A percentile compares a stretch with the other conserved stretches of the same genome.
Conservation (phyloP, 306 rosid genomes). For the Rosa lucieae region DNA sequence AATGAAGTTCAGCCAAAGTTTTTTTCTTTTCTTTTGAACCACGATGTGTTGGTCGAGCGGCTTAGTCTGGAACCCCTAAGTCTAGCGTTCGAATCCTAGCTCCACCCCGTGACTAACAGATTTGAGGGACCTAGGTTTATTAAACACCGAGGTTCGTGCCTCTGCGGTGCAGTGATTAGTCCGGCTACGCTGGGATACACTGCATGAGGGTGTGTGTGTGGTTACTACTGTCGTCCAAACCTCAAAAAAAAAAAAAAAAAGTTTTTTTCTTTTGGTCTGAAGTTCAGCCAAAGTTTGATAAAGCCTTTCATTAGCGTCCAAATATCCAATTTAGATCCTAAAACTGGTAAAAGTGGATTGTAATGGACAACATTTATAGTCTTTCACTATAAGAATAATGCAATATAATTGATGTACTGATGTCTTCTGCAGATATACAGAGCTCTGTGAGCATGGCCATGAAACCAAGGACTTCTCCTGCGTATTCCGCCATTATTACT, state of each 20-base stretch:
- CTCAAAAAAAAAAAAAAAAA: no score
- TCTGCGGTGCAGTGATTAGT: no score
- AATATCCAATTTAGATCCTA: background rate
- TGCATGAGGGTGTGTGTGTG: no score
- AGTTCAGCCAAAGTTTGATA: background rate
- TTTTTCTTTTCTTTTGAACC: no score
- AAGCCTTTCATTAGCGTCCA: background rate
- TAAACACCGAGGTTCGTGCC: no score
- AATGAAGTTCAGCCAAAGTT: background rate
- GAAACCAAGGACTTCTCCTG: slow-evolving; percentile 75
- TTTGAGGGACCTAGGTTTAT: no score
- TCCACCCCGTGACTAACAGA: no score
- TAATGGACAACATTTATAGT: background rate
- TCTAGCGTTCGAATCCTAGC: no score
- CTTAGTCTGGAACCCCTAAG: no score
- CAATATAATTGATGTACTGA: slow-evolving; percentile 9
- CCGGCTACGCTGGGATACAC: no score
- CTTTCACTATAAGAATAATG: background rate
- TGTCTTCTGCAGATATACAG: slow-evolving; percentile 50
- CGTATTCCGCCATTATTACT: slow-evolving; percentile 73
- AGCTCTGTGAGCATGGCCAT: slow-evolving; percentile 63
- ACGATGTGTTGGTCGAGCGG: no score
- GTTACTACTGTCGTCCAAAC: no score
- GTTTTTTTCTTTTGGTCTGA: background rate
- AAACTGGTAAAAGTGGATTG: background rate